Evolutionary conservation across 2,329 filamentous ascomycete genomes (phyloP).

Genomic region (Furcasterigmium furcatum): DNA sequence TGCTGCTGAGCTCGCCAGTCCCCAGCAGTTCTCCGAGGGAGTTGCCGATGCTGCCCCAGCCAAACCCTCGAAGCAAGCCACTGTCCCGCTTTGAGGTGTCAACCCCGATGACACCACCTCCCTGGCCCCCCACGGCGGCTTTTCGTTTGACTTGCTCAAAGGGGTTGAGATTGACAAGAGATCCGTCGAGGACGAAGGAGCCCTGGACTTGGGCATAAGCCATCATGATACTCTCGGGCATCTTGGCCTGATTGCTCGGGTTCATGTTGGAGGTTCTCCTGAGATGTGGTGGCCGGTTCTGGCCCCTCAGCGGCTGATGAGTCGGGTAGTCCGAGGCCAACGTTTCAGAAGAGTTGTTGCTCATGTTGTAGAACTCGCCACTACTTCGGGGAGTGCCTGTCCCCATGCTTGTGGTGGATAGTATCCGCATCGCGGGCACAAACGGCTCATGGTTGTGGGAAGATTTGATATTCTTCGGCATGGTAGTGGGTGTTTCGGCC

Average conservation of each 20-base stretch:
- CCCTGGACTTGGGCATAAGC: slow-evolving; percentile 93
- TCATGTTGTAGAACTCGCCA: slow-evolving; percentile 90
- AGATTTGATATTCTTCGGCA: slow-evolving; percentile 17
- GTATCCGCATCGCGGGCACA: slow-evolving; percentile 62
- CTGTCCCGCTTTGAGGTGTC: slow-evolving; percentile 71
- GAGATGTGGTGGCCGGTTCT: slow-evolving; percentile 36
- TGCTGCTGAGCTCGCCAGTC: slow-evolving; percentile 81
- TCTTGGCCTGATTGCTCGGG: slow-evolving; percentile 37
- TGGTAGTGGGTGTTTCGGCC: slow-evolving; percentile 10
- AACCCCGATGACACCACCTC: slow-evolving; percentile 80
- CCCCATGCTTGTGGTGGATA: slow-evolving; percentile 73
- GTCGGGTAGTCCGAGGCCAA: slow-evolving; percentile 83
- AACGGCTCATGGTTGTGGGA: slow-evolving; percentile 47
- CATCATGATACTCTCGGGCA: slow-evolving; percentile 90
- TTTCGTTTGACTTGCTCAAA: slow-evolving; percentile 97
- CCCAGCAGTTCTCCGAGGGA: slow-evolving; percentile 87
- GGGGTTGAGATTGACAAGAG: slow-evolving; percentile 80
- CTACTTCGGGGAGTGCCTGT: slow-evolving; percentile 84
- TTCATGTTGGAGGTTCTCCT: slow-evolving; percentile 43
- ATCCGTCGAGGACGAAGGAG: slow-evolving; percentile 87
- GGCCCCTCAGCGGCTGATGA: slow-evolving; percentile 11
- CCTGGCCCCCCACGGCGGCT: slow-evolving; percentile 82
- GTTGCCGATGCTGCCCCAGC: slow-evolving; percentile 84
- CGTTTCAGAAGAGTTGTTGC: slow-evolving; percentile 94
- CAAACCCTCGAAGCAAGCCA: slow-evolving; percentile 78